Evolutionary conservation across 2,329 filamentous ascomycete species (phyloP).

Genomic region (Shiraia sp.): DNA sequence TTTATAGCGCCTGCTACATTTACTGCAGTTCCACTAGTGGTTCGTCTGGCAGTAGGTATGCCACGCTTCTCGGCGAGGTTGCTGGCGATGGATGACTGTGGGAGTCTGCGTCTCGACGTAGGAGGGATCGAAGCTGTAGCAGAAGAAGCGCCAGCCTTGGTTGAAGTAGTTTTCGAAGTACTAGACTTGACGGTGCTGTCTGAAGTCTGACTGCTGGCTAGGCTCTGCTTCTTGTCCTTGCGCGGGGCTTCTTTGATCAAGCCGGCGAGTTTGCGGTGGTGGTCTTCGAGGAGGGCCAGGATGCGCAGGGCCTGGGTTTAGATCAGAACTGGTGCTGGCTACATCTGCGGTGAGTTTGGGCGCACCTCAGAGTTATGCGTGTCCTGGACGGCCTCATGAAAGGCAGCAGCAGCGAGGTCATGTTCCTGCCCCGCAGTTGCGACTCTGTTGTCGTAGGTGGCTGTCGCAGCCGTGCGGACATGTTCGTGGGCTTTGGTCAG

Average conservation of each 20-base stretch:
- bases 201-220: constrained; percentile 10
- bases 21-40: constrained; percentile 71
- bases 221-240: constrained; percentile 34
- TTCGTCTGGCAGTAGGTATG: constrained; percentile 63
- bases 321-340: background rate
- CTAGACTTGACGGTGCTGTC: constrained; percentile 15
- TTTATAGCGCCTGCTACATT: constrained; percentile 75
- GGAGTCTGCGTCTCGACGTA: constrained; percentile 51
- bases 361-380: constrained; percentile 65
- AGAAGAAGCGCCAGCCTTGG: constrained; percentile 35
- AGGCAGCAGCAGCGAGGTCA: constrained; percentile 84
- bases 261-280: constrained; percentile 82
- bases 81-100: constrained; percentile 82
- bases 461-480: constrained; percentile 78
- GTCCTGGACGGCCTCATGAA: constrained; percentile 76
- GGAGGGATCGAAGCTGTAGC: constrained; percentile 43
- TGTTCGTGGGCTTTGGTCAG: constrained; percentile 83
- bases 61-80: constrained; percentile 85
- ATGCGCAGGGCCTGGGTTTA: constrained; percentile 72
- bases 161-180: constrained; percentile 19
- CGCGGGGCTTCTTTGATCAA: constrained; percentile 70
- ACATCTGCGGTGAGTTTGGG: background rate
- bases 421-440: constrained; percentile 86
- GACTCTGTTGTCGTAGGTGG: constrained; percentile 69
- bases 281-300: constrained; percentile 80